phyloP scores from a whole-genome alignment of 106 monocot genomes.

The Hemerocallis citrina region DNA sequence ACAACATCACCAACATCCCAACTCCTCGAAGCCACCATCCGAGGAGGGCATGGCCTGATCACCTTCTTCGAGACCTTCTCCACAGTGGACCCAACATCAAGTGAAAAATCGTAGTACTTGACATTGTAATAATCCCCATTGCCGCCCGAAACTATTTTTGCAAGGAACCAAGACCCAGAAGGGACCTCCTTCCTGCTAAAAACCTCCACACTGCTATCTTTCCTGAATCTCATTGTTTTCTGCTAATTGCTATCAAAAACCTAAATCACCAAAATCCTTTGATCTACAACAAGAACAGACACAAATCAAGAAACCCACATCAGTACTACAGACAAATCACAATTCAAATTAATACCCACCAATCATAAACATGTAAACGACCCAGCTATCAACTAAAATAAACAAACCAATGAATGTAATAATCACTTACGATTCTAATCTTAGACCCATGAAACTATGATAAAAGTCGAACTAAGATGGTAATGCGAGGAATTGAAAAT shows the following conservation, averaged over 20 bases:
- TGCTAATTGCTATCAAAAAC: background rate
- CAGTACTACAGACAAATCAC: no score
- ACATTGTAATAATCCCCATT: slow-evolving; percentile 17
- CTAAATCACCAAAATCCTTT: background rate
- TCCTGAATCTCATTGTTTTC: slow-evolving; percentile 10
- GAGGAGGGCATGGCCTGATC: slow-evolving; percentile 21
- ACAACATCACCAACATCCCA: slow-evolving; percentile 21
- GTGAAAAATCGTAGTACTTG: slow-evolving; percentile 1
- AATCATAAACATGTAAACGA: no score
- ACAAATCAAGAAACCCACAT: no score
- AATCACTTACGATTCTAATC: no score
- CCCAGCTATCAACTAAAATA: no score
- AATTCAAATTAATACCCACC: no score
- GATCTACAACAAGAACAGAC: slow-evolving; percentile 4
- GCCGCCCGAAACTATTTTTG: slow-evolving; percentile 10
- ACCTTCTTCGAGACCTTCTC: slow-evolving; percentile 14
- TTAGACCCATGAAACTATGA: no score
- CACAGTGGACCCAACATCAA: background rate
- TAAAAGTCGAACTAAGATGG: no score
- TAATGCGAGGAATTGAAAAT: no score
- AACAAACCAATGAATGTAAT: no score
- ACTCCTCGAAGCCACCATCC: background rate
- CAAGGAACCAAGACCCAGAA: slow-evolving; percentile 14
- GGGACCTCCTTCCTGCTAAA: slow-evolving; percentile 12
- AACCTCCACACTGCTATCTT: slow-evolving; percentile 23